Evolutionary conservation across 108 stramenopile genomes (phyloP).

Genomic region (Conticribra guillardii): DNA sequence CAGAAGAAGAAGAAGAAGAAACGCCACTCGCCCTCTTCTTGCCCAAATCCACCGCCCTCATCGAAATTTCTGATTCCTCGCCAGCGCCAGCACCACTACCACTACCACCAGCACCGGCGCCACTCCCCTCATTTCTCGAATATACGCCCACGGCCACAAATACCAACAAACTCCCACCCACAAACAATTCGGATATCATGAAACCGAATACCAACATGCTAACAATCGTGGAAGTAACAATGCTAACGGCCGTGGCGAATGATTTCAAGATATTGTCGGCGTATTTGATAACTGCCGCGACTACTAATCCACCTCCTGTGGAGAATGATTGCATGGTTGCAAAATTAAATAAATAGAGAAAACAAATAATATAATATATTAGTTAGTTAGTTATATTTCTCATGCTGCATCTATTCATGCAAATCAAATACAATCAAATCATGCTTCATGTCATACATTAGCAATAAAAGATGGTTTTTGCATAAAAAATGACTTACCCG

Average conservation of each 20-base stretch:
- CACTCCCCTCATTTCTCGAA: constrained; percentile 21
- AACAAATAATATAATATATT: no score
- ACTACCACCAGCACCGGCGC: not conserved
- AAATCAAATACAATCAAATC: no score
- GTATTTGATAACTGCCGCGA: constrained; percentile 87
- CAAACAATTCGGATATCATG: constrained; percentile 37
- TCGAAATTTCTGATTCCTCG: constrained; percentile 25
- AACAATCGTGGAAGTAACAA: constrained; percentile 44
- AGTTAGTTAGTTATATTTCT: no score
- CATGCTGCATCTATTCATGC: no score
- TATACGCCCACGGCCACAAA: constrained; percentile 42
- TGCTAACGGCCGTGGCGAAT: constrained; percentile 71
- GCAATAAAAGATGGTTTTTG: not conserved
- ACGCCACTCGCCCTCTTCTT: constrained; percentile 3
- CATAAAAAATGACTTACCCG: constrained; percentile 46
- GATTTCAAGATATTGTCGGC: constrained; percentile 88
- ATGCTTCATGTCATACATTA: no score
- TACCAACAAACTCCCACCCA: constrained; percentile 31
- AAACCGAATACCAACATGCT: constrained; percentile 61
- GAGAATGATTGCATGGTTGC: constrained; percentile 52
- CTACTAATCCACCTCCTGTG: constrained; percentile 79
- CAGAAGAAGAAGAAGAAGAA: constrained; percentile 14
- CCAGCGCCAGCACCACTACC: not conserved
- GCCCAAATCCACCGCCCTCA: constrained; percentile 8
- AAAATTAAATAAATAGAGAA: no score